Evolutionary conservation across 139 green algal species (phyloP).

Genomic region (Tetradesmus obliquus): DNA sequence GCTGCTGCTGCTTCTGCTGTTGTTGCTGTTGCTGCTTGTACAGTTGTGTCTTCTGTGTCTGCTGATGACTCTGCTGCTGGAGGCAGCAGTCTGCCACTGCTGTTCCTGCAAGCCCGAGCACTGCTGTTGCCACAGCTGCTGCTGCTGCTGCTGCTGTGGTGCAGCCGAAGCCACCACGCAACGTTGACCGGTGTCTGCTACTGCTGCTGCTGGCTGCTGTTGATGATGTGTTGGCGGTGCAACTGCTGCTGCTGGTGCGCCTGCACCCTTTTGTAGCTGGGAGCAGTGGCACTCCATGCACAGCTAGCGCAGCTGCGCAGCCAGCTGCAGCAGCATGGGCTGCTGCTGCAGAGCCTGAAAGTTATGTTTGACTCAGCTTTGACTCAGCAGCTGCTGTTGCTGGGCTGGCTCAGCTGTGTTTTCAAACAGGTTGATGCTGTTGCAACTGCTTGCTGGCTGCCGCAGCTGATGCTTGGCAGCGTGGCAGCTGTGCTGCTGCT

Average conservation of each 20-base stretch:
- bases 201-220: not conserved
- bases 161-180: not conserved
- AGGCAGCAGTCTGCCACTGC: not conserved
- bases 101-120: not conserved
- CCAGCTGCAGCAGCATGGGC: constrained; percentile 2
- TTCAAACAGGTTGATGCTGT: not conserved
- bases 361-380: not conserved
- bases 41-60: not conserved
- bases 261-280: not conserved
- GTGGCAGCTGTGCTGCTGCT: not conserved
- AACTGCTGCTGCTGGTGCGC: not conserved
- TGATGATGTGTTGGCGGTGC: not conserved
- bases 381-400: not conserved
- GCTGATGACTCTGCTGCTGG: not conserved
- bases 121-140: constrained; percentile 9
- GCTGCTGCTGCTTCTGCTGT: not conserved
- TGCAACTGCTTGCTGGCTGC: not conserved
- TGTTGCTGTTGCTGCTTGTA: not conserved
- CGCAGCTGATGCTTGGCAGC: not conserved
- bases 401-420: not conserved
- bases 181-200: not conserved
- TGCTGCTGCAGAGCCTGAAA: not conserved
- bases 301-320: not conserved
- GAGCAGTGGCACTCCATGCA: constrained; percentile 18
- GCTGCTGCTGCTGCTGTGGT: not conserved